A percentile compares a stretch with the other conserved stretches of the same genome.
Conservation (phyloP, 192 early-diverging fungal genomes). For the Backusella circina region DNA sequence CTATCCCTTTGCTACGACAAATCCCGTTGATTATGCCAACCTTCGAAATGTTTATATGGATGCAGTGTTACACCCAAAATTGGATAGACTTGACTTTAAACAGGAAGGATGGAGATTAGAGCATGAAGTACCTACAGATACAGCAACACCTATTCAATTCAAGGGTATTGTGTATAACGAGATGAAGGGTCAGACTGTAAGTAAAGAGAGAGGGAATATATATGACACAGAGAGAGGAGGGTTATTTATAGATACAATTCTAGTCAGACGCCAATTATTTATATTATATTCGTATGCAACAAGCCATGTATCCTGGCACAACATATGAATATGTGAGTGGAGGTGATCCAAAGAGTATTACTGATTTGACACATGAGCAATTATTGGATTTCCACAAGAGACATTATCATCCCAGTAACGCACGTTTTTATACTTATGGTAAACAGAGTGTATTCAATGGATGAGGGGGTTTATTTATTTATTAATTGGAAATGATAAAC, state of each 20-base stretch:
- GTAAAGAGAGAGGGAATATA: background rate
- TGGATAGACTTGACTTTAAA: slow-evolving; percentile 81
- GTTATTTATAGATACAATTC: background rate
- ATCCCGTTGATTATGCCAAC: slow-evolving; percentile 85
- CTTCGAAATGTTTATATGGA: slow-evolving; percentile 91
- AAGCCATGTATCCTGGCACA: slow-evolving; percentile 81
- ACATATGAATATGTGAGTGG: slow-evolving; percentile 83
- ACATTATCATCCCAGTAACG: slow-evolving; percentile 93
- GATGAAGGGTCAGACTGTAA: slow-evolving; percentile 86
- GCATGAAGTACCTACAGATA: slow-evolving; percentile 65
- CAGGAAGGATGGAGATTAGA: slow-evolving; percentile 97
- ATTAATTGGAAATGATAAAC: background rate
- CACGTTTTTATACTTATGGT: slow-evolving; percentile 89
- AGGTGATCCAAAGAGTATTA: slow-evolving; percentile 86
- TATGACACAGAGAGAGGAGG: background rate
- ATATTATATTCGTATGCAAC: slow-evolving; percentile 71
- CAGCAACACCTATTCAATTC: slow-evolving; percentile 67
- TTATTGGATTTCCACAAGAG: slow-evolving; percentile 79
- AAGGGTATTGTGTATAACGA: slow-evolving; percentile 98
- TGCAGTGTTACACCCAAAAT: slow-evolving; percentile 76
- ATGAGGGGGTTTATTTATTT: background rate
- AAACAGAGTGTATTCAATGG: background rate
- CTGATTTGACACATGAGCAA: slow-evolving; percentile 82
- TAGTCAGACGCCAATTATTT: slow-evolving; percentile 81
- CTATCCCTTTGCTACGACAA: slow-evolving; percentile 93